Evolutionary conservation across 2,329 filamentous ascomycete species (phyloP).

Genomic region (Colletotrichum nymphaeae): DNA sequence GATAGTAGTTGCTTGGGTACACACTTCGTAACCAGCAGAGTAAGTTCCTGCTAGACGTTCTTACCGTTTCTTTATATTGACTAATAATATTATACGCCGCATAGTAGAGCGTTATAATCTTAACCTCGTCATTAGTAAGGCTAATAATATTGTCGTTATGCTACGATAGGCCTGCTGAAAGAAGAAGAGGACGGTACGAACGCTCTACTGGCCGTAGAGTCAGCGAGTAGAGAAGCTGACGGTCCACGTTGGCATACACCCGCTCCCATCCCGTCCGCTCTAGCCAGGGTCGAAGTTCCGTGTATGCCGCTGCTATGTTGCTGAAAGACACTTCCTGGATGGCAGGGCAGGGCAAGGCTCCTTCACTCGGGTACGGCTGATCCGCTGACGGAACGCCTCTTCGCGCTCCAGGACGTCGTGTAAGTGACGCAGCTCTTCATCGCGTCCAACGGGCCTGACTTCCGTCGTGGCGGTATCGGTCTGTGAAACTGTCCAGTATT

Average conservation of each 20-base stretch:
- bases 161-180: background rate
- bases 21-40: background rate
- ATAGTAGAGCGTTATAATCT: background rate
- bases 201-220: background rate
- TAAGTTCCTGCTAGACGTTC: background rate
- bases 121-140: background rate
- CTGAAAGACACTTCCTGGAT: background rate
- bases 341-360: background rate
- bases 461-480: background rate
- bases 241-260: background rate
- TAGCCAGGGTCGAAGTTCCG: background rate
- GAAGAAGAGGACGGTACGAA: background rate
- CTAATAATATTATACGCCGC: background rate
- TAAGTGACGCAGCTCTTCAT: background rate
- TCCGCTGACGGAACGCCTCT: background rate
- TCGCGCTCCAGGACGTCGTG: background rate
- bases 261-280: background rate
- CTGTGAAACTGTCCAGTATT: background rate
- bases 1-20: no score
- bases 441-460: background rate
- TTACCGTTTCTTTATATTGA: background rate
- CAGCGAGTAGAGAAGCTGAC: background rate
- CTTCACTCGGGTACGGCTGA: background rate
- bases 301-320: background rate
- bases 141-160: background rate